These are phyloP conservation scores for Chaetomium fimeti DNA, from an alignment of 495 filamentous ascomycete species.

Conservation along the genomic window DNA sequence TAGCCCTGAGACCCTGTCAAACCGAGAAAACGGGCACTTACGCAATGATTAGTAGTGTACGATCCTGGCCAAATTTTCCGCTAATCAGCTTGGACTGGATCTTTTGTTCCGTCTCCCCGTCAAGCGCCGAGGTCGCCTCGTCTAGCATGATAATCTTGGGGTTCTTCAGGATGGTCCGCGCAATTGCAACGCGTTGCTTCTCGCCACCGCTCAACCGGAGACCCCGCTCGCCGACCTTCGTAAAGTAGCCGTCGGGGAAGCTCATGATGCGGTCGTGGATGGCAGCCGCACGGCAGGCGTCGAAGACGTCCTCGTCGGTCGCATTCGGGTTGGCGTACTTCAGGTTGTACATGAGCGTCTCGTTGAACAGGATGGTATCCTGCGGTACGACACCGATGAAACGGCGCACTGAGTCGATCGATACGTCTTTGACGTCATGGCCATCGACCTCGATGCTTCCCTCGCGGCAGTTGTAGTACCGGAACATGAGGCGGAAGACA, in stretches of 20 bases:
- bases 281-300: conserved; percentile 85
- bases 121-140: conserved; percentile 92
- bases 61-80: conserved; percentile 73
- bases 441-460: conserved; percentile 83
- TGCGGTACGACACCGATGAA: conserved; percentile 96
- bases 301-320: conserved; percentile 81
- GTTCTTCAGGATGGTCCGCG: conserved; percentile 92
- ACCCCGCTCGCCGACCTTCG: conserved; percentile 92
- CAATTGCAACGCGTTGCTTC: conserved; percentile 96
- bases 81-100: conserved; percentile 83
- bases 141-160: conserved; percentile 94
- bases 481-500: conserved; percentile 91
- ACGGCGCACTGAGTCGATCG: conserved; percentile 86
- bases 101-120: conserved; percentile 93
- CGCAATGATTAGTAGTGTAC: conserved; percentile 71
- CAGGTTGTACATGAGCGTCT: conserved; percentile 93
- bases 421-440: conserved; percentile 77
- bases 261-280: conserved; percentile 94
- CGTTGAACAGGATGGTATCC: conserved; percentile 95
- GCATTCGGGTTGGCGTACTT: conserved; percentile 87
- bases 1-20: not conserved
- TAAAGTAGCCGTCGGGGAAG: conserved; percentile 89
- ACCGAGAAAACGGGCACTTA: conserved; percentile 36
- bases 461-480: conserved; percentile 80
- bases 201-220: conserved; percentile 90